Percentiles rank a stretch among this genome's conserved stretches.
Conservation (phyloP, 2,329 filamentous ascomycete genomes). For the Pyrenochaeta sp. region DNA sequence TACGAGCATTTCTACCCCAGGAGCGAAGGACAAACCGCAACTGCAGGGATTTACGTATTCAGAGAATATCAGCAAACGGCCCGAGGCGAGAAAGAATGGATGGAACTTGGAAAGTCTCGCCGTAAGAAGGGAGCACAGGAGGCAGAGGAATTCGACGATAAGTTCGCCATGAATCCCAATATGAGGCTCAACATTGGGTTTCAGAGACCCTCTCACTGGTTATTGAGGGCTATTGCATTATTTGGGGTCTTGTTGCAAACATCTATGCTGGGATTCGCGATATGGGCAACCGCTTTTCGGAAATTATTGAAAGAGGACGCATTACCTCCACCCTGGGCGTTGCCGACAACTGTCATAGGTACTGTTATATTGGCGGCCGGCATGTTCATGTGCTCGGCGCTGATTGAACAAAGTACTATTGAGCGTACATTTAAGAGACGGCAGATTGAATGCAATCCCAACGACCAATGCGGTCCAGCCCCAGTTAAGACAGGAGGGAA, state of each 20-base stretch:
- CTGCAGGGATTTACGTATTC: too few relatives aligned
- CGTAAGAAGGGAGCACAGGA: too few relatives aligned
- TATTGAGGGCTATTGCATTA: slow-evolving; percentile 19
- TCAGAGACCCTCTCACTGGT: slow-evolving; percentile 1
- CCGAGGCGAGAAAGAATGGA: too few relatives aligned
- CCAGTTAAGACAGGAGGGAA: too few relatives aligned
- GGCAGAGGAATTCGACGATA: too few relatives aligned
- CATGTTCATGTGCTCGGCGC: slow-evolving; percentile 37
- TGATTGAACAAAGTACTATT: slow-evolving; percentile 40
- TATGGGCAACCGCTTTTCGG: not conserved
- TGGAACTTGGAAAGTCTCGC: too few relatives aligned
- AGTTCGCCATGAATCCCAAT: slow-evolving; percentile 20
- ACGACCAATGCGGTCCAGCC: too few relatives aligned
- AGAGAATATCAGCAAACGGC: too few relatives aligned
- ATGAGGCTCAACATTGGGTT: slow-evolving; percentile 31
- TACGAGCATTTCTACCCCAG: too few relatives aligned
- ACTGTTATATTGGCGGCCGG: slow-evolving; percentile 44
- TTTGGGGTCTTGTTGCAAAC: slow-evolving; percentile 11
- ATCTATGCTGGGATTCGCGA: slow-evolving; percentile 5
- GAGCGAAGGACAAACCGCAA: too few relatives aligned
- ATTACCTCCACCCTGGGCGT: not conserved
- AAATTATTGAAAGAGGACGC: too few relatives aligned
- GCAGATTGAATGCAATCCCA: slow-evolving; percentile 23
- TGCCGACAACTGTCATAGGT: slow-evolving; percentile 26
- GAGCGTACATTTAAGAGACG: slow-evolving; percentile 16